phyloP scores from a whole-genome alignment of 2,329 filamentous ascomycete genomes.

The Paraphoma chrysanthemicola region DNA sequence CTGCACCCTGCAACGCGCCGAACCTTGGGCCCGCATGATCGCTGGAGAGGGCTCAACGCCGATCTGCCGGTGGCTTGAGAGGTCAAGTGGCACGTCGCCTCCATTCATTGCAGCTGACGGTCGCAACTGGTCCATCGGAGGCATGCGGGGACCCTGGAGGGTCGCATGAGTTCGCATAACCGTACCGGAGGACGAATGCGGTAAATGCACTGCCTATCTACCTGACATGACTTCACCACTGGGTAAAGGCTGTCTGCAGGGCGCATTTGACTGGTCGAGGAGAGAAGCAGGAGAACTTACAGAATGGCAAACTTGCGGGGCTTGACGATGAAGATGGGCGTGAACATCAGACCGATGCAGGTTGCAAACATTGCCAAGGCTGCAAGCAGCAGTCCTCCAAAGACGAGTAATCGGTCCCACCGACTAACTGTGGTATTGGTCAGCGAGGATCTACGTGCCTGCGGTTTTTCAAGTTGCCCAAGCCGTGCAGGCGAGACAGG shows the following conservation, averaged over 20 bases:
- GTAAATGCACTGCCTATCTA: constrained; percentile 36
- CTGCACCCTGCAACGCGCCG: constrained; percentile 46
- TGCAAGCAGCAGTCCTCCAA: constrained; percentile 58
- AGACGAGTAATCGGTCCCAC: constrained; percentile 95
- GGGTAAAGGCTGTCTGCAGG: constrained; percentile 24
- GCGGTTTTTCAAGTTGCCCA: constrained; percentile 32
- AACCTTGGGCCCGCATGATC: constrained; percentile 52
- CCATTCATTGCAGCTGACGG: constrained; percentile 25
- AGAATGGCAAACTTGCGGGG: constrained; percentile 95
- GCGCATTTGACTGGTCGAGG: constrained; percentile 21
- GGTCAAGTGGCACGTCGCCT: constrained; percentile 40
- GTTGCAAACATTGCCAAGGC: constrained; percentile 89
- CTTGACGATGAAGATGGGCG: constrained; percentile 71
- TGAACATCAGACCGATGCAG: constrained; percentile 87
- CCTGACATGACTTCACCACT: constrained; percentile 22
- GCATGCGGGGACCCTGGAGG: constrained; percentile 13
- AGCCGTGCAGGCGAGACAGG: constrained; percentile 43
- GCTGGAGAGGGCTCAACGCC: constrained; percentile 40
- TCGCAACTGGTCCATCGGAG: constrained; percentile 17
- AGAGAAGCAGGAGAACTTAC: constrained; percentile 68
- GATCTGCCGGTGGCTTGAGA: constrained; percentile 46
- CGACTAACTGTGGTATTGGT: constrained; percentile 75
- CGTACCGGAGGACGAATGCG: constrained; percentile 28
- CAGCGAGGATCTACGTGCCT: constrained; percentile 35
- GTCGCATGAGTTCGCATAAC: constrained; percentile 43